These are phyloP conservation scores for Aspergillus ruber DNA, from an alignment of 2,329 filamentous ascomycete genomes.

Conservation along the genomic window DNA sequence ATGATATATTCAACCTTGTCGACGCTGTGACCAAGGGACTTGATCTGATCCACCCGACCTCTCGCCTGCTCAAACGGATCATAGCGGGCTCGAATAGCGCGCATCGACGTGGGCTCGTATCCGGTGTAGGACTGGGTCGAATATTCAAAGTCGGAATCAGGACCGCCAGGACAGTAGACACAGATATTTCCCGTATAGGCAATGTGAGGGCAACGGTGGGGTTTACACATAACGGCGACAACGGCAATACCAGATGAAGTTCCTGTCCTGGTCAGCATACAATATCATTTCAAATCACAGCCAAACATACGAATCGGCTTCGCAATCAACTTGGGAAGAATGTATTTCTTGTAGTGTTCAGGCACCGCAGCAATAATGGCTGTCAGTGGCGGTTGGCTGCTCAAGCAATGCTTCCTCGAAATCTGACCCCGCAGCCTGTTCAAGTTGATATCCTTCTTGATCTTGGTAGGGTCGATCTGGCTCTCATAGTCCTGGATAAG, in stretches of 20 bases:
- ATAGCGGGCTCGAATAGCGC: constrained; percentile 91
- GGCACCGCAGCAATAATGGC: constrained; percentile 97
- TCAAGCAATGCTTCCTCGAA: constrained; percentile 85
- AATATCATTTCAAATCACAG: background rate
- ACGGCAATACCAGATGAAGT: constrained; percentile 96
- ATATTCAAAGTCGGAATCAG: constrained; percentile 98
- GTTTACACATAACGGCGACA: constrained; percentile 99
- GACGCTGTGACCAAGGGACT: constrained; percentile 88
- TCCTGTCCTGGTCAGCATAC: constrained; percentile 42
- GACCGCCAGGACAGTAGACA: constrained; percentile 95
- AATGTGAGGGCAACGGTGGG: constrained; percentile 94
- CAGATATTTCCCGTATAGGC: constrained; percentile 98
- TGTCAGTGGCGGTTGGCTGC: constrained; percentile 81
- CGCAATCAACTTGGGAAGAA: constrained; percentile 88
- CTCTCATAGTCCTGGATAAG: constrained; percentile 92
- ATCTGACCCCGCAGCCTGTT: constrained; percentile 81
- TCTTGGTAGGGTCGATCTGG: constrained; percentile 63
- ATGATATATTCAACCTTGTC: constrained; percentile 99
- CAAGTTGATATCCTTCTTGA: constrained; percentile 83
- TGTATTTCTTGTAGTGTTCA: constrained; percentile 99
- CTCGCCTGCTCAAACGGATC: constrained; percentile 97
- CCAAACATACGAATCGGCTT: constrained; percentile 74
- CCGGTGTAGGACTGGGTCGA: constrained; percentile 98
- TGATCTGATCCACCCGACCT: constrained; percentile 93
- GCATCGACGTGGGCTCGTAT: constrained; percentile 97